These are phyloP conservation scores for Aspergillus uvarum DNA, from an alignment of 2,329 filamentous ascomycete species.

Conservation along the genomic window DNA sequence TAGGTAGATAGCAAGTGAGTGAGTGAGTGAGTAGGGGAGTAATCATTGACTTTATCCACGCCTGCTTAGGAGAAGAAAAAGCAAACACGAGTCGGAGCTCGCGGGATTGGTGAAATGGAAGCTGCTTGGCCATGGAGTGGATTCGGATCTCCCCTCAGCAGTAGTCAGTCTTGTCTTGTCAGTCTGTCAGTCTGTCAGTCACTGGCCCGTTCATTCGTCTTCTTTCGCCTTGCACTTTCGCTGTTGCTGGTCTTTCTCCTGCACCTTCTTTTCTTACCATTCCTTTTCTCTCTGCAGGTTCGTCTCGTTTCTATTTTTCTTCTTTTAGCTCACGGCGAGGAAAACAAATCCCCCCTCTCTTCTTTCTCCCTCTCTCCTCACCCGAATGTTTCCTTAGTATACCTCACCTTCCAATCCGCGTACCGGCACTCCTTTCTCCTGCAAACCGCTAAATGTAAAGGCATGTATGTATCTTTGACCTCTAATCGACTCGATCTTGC, in stretches of 20 bases:
- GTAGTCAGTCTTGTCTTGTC: not conserved
- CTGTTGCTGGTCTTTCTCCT: not conserved
- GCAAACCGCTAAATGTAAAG: conserved; percentile 25
- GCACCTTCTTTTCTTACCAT: conserved; percentile 14
- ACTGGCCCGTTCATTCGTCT: not conserved
- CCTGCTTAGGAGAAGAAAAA: conserved; percentile 5
- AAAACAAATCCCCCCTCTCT: conserved; percentile 10
- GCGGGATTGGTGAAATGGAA: conserved; percentile 11
- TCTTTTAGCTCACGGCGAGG: conserved; percentile 4
- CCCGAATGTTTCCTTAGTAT: conserved; percentile 3
- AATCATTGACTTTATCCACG: not conserved
- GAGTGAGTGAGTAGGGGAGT: not conserved
- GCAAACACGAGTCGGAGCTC: conserved; percentile 6
- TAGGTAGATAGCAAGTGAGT: not conserved
- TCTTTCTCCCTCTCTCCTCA: conserved; percentile 5
- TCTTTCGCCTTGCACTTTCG: conserved; percentile 11
- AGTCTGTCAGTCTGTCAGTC: not conserved
- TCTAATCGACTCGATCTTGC: not conserved
- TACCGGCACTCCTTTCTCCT: conserved; percentile 3
- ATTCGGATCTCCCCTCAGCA: conserved; percentile 11
- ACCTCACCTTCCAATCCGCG: not conserved
- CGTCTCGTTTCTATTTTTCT: conserved; percentile 12
- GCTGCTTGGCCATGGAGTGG: conserved; percentile 5
- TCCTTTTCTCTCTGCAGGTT: not conserved
- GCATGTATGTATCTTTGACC: not conserved